Conservation (phyloP, 2,329 filamentous ascomycete species). For the Neoarthrinium moseri region DNA sequence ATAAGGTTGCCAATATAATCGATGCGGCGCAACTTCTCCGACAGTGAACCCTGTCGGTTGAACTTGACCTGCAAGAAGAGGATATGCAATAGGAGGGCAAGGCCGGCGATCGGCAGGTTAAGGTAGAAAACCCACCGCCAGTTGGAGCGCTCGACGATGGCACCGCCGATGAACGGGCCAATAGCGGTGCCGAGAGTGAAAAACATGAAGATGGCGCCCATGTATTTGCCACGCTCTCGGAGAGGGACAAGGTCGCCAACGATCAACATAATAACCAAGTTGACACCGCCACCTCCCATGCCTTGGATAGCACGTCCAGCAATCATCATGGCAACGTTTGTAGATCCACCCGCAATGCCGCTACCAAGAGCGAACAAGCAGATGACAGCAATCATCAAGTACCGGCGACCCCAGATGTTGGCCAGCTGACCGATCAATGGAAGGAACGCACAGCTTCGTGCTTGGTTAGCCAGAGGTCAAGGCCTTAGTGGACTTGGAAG, state of each 20-base stretch:
- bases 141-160: not conserved
- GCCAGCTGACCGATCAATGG: not conserved
- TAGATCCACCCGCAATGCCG: not conserved
- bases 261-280: not conserved
- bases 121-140: slow-evolving; percentile 41
- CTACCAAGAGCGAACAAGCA: not conserved
- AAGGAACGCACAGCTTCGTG: not conserved
- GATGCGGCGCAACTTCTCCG: slow-evolving; percentile 16
- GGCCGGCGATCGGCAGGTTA: slow-evolving; percentile 28
- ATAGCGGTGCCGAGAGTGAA: not conserved
- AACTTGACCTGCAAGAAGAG: slow-evolving; percentile 24
- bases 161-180: not conserved
- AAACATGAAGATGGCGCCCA: not conserved
- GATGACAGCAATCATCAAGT: not conserved
- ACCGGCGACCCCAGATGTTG: not conserved
- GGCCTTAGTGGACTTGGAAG: not conserved
- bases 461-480: not conserved
- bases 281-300: not conserved
- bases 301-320: not conserved
- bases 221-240: not conserved
- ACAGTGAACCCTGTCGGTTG: not conserved
- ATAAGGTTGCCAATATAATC: slow-evolving; percentile 35
- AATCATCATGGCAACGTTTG: not conserved
- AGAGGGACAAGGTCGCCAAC: not conserved
- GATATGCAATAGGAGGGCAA: slow-evolving; percentile 21